A percentile compares a stretch with the other conserved stretches of the same genome.
phyloP scores from a whole-genome alignment of 371 early-diverging fungal species.

The Mortierella sp. region DNA sequence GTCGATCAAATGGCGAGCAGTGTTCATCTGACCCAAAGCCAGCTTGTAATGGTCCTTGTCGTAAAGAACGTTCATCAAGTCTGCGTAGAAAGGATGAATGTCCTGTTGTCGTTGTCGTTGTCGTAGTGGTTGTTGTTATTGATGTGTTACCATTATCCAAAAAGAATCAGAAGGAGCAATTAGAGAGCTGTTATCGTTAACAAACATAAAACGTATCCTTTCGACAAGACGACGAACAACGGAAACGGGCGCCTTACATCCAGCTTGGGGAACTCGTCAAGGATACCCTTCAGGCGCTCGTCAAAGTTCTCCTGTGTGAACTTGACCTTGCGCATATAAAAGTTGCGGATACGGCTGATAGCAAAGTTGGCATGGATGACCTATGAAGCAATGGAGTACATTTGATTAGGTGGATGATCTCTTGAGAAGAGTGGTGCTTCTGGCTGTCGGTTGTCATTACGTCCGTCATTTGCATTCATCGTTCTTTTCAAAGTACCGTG shows the following conservation, averaged over 20 bases:
- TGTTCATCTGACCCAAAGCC: constrained; percentile 99
- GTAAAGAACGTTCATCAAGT: constrained; percentile 99
- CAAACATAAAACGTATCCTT: not conserved
- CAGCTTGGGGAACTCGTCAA: constrained; percentile 98
- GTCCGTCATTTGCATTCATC: not conserved
- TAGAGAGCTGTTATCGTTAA: not conserved
- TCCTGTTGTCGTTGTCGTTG: constrained; percentile 70
- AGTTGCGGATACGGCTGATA: constrained; percentile 92
- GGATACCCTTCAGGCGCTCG: constrained; percentile 94
- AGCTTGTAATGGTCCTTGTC: constrained; percentile 99
- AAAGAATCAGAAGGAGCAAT: not conserved
- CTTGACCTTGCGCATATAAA: constrained; percentile 99
- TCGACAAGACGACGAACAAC: not conserved
- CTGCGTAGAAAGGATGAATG: constrained; percentile 99
- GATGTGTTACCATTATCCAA: not conserved
- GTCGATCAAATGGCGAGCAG: constrained; percentile 96
- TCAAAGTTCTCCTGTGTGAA: constrained; percentile 99
- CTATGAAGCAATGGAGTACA: constrained; percentile 8
- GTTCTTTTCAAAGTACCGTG: constrained; percentile 82
- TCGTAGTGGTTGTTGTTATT: not conserved
- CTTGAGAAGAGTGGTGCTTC: no score
- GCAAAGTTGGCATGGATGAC: constrained; percentile 59
- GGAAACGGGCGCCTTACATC: constrained; percentile 78
- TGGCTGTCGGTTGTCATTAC: not conserved
- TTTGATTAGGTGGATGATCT: not conserved